Conservation (phyloP, 2,329 filamentous ascomycete genomes). For the Fusarium caatingaense region DNA sequence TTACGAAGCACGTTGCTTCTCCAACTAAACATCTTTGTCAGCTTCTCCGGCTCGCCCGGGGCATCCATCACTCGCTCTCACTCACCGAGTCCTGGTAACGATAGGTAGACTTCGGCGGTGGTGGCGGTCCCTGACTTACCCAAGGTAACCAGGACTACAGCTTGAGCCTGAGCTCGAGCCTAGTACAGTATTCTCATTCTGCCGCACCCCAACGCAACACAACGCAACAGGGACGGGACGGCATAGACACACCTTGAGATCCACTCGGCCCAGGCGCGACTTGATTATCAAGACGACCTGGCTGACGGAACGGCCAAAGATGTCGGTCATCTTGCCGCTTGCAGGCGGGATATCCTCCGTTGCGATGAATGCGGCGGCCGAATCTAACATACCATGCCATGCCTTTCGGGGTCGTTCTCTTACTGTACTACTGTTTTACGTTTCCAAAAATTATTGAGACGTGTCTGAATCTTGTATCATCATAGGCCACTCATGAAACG, state of each 20-base stretch:
- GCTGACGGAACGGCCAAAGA: neutral
- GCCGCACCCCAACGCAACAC: conserved; percentile 18
- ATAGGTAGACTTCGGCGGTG: conserved; percentile 31
- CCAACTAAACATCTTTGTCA: conserved; percentile 38
- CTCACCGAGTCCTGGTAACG: conserved; percentile 41
- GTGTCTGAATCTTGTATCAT: conserved; percentile 4
- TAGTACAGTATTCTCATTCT: conserved; percentile 4
- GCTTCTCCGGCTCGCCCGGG: conserved; percentile 40
- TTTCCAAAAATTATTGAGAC: conserved; percentile 4
- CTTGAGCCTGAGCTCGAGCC: neutral
- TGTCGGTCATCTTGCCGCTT: conserved; percentile 43
- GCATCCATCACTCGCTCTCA: conserved; percentile 38
- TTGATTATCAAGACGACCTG: conserved; percentile 37
- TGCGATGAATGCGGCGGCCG: conserved; percentile 8
- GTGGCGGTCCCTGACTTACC: conserved; percentile 36
- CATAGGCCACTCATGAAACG: neutral
- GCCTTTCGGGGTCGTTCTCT: neutral
- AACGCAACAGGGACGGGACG: conserved; percentile 28
- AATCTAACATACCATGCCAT: neutral
- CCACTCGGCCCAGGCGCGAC: conserved; percentile 29
- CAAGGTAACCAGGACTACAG: neutral
- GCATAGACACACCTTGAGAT: conserved; percentile 33
- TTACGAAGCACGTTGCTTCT: conserved; percentile 40
- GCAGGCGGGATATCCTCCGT: conserved; percentile 37
- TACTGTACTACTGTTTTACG: neutral